phyloP scores from a whole-genome alignment of 179 eudicot species.

The Patellifolia procumbens region DNA sequence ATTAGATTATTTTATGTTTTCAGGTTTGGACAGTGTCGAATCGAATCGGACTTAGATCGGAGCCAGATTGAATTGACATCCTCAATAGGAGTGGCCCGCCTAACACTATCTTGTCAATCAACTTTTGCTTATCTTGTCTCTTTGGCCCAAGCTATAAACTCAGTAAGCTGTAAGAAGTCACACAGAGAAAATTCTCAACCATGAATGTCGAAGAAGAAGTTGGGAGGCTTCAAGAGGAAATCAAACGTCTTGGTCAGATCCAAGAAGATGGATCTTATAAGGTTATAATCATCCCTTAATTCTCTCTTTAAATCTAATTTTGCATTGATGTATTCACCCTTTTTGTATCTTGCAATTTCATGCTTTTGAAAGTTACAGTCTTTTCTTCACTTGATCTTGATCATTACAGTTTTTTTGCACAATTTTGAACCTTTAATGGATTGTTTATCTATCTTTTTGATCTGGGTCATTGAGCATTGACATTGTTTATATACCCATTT shows the following conservation, averaged over 20 bases:
- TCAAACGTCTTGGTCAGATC: slow-evolving; percentile 70
- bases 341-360: background rate
- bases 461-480: background rate
- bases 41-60: too few species aligned
- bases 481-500: background rate
- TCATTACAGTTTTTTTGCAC: background rate
- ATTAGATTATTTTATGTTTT: too few species aligned
- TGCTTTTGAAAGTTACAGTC: background rate
- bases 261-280: slow-evolving; percentile 82
- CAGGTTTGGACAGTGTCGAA: too few species aligned
- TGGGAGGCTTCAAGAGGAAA: slow-evolving; percentile 70
- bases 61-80: too few species aligned
- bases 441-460: background rate
- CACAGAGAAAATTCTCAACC: background rate
- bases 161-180: background rate
- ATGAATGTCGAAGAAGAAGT: slow-evolving; percentile 93
- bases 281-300: slow-evolving; percentile 29
- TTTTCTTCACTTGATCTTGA: slow-evolving; percentile 18
- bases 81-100: background rate
- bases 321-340: background rate
- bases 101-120: background rate
- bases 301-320: background rate
- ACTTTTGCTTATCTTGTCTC: background rate
- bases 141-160: background rate
- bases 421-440: background rate